Percentiles rank a stretch among this genome's conserved stretches.
These are phyloP conservation scores for Pseudonitzschia multiseries DNA, from an alignment of 108 stramenopile genomes.

Conservation along the genomic window DNA sequence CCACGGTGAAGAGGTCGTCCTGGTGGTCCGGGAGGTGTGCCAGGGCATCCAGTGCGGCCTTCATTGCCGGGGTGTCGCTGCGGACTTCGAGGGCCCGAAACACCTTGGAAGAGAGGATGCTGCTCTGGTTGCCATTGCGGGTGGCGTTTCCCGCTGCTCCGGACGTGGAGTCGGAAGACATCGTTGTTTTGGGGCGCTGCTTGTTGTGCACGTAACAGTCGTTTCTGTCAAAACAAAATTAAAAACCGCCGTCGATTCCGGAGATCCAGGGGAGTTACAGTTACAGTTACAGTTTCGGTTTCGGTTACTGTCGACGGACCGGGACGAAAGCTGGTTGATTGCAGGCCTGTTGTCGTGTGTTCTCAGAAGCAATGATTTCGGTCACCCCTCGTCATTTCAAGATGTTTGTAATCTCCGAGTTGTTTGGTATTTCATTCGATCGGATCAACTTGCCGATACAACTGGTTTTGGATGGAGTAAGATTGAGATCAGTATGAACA, in stretches of 20 bases:
- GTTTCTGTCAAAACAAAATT: background rate
- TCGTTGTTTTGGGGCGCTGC: background rate
- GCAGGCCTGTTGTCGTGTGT: too few relatives aligned
- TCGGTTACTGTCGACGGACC: too few relatives aligned
- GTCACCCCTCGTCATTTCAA: too few relatives aligned
- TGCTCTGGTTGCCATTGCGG: constrained; percentile 25
- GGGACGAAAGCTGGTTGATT: too few relatives aligned
- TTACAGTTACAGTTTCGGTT: too few relatives aligned
- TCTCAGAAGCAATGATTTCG: too few relatives aligned
- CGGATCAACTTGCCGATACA: too few relatives aligned
- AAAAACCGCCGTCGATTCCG: constrained; percentile 10
- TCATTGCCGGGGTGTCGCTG: constrained; percentile 86
- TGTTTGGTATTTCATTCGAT: too few relatives aligned
- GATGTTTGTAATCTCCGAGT: too few relatives aligned
- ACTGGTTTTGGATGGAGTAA: too few relatives aligned
- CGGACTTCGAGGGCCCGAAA: constrained; percentile 74
- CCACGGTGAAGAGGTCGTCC: constrained; percentile 47
- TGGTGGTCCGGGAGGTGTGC: constrained; percentile 50
- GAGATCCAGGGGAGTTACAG: too few relatives aligned
- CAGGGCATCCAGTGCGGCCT: constrained; percentile 81
- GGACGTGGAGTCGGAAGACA: background rate
- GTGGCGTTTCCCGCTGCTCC: background rate
- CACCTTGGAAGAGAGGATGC: constrained; percentile 75
- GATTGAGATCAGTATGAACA: too few relatives aligned
- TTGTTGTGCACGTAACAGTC: background rate